Base-by-base conservation (phyloP, 345 rosid genomes). In the Arabis hirsuta region DNA sequence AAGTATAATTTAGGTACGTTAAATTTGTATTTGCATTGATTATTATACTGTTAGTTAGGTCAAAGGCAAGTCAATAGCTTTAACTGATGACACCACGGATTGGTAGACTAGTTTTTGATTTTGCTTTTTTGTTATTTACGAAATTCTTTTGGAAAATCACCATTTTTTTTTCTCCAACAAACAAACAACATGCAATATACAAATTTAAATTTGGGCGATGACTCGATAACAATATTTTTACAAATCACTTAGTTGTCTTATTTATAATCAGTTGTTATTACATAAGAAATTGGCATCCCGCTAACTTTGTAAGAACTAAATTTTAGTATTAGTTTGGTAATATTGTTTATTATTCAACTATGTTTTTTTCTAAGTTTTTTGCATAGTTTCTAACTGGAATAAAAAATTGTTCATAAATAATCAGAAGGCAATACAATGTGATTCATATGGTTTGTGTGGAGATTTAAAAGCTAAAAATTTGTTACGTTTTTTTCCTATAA, bases 111-210 rank as follows among this genome's bases (percentile, higher is more conserved):
- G 1, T 20, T 20, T 50, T 63, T 73, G 34, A 27, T 29, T 26
- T 14, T 45, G 76, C 47, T 63, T 36, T 62, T 55, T 47, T 73
- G 77, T 29, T 41, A 58, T 65, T 73, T 73, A 58, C 78, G 26
- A 57, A 50, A 55, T 46, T 0, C 9, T 24, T 67, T 27, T 74
- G 57, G 55, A 50, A 66, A 24, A 42, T 12, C 50, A 11, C 27
- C 12, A 59, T 22, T 41, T 34, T 32, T 31, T 32, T 34, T 7
- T 34, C 2, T 34, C 38, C 6, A 22, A 22, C 38, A 7, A 22
- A 22, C 38, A 7, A 36, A 36, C 41, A 9, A 36, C 41, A 36
- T 36, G 41, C 11, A 36, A 36, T 36, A 8, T 36, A 9, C 2
- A 9, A 36, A 8, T 36, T 8, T 36, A 0, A 27, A 27, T 27